Conservation (phyloP, 2,329 filamentous ascomycete genomes). For the Cytospora schulzeri region DNA sequence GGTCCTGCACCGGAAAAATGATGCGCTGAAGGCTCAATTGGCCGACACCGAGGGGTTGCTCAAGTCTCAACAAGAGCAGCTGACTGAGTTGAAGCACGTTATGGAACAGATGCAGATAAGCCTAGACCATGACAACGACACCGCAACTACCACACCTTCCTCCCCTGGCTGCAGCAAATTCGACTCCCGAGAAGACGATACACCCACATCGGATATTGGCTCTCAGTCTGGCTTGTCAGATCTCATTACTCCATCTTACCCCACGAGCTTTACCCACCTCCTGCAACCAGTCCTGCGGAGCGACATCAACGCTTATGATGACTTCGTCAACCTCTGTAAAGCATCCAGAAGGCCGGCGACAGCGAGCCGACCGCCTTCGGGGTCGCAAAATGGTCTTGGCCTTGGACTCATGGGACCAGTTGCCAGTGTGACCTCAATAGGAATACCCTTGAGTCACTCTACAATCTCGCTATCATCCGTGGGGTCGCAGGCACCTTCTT, state of each 20-base stretch:
- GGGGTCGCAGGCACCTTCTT: slow-evolving; percentile 47
- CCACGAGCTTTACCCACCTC: slow-evolving; percentile 77
- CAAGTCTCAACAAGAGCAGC: slow-evolving; percentile 88
- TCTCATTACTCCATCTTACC: slow-evolving; percentile 55
- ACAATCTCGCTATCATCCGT: slow-evolving; percentile 58
- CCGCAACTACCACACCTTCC: slow-evolving; percentile 73
- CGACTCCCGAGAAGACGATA: slow-evolving; percentile 57
- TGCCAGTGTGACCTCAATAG: slow-evolving; percentile 31
- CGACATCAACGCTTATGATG: slow-evolving; percentile 79
- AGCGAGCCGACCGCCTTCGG: slow-evolving; percentile 70
- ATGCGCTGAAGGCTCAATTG: slow-evolving; percentile 82
- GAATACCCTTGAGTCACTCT: slow-evolving; percentile 58
- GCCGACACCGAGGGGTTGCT: slow-evolving; percentile 84
- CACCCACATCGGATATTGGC: slow-evolving; percentile 39
- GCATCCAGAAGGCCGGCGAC: slow-evolving; percentile 66
- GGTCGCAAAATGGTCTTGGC: slow-evolving; percentile 66
- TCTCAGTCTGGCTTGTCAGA: slow-evolving; percentile 46
- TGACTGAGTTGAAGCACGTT: slow-evolving; percentile 86
- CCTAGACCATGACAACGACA: slow-evolving; percentile 71
- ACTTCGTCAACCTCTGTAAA: slow-evolving; percentile 78
- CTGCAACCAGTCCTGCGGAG: slow-evolving; percentile 81
- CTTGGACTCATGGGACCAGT: slow-evolving; percentile 53
- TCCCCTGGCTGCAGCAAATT: slow-evolving; percentile 76
- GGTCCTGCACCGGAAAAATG: slow-evolving; percentile 77
- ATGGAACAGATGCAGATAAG: slow-evolving; percentile 90